phyloP scores from a whole-genome alignment of 2,329 filamentous ascomycete species.

The Cryphonectria nitschkei region DNA sequence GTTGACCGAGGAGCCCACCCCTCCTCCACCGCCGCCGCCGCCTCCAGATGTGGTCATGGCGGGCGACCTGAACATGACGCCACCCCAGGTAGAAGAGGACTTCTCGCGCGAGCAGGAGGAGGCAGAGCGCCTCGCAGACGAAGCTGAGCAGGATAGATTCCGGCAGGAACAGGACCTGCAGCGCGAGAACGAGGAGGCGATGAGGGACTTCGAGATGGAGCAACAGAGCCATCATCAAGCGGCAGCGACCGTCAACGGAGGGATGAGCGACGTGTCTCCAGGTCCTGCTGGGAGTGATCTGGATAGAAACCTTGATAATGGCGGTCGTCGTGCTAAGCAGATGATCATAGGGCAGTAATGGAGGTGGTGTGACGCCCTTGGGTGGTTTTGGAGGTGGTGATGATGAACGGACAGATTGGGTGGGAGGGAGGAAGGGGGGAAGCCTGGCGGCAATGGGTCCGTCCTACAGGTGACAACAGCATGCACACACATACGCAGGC shows the following conservation, averaged over 20 bases:
- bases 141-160: conserved; percentile 42
- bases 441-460: neutral
- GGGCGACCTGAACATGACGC: conserved; percentile 50
- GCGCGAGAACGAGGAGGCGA: conserved; percentile 44
- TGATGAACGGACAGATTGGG: neutral
- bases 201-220: conserved; percentile 41
- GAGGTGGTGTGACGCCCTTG: neutral
- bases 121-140: conserved; percentile 55
- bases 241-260: conserved; percentile 13
- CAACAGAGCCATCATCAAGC: conserved; percentile 35
- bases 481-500: conserved; percentile 8
- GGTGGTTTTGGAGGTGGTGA: neutral
- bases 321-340: conserved; percentile 17
- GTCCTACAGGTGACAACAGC: neutral
- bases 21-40: conserved; percentile 48
- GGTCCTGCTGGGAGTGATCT: conserved; percentile 10
- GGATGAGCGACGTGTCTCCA: conserved; percentile 11
- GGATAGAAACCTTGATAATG: conserved; percentile 15
- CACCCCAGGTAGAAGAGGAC: conserved; percentile 52
- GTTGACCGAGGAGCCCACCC: conserved; percentile 42
- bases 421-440: neutral
- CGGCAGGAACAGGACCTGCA: conserved; percentile 42
- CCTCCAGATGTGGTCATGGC: conserved; percentile 44
- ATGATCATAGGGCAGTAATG: conserved; percentile 23
- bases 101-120: conserved; percentile 55